Evolutionary conservation across 1,284 basidiomycete species (phyloP).

Genomic region (Ceratobasidium sp.): DNA sequence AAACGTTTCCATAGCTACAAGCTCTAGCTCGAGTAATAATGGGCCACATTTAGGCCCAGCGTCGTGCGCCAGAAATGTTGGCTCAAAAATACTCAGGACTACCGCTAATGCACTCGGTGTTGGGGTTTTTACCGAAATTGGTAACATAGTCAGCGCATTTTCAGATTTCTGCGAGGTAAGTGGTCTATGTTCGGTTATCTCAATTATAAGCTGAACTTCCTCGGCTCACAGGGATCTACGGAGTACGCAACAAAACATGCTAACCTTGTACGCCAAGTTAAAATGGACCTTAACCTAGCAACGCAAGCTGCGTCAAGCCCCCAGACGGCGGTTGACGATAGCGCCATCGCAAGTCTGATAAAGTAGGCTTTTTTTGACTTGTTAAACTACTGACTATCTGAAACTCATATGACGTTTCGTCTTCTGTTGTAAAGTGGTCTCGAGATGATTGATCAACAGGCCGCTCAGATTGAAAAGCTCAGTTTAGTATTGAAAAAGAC

Average conservation of each 20-base stretch:
- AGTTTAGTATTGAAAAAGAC: background rate
- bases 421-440: background rate
- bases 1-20: conserved; percentile 1
- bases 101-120: background rate
- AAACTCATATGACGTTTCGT: too few relatives aligned
- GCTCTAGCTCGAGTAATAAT: background rate
- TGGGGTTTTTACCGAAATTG: background rate
- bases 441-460: background rate
- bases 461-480: background rate
- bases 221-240: background rate
- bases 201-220: too few relatives aligned
- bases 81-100: background rate
- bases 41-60: too few relatives aligned
- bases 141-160: background rate
- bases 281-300: background rate
- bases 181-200: too few relatives aligned
- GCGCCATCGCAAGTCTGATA: background rate
- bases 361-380: background rate
- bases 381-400: too few relatives aligned
- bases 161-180: conserved; percentile 6
- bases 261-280: background rate
- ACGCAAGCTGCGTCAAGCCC: background rate
- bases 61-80: background rate
- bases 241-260: background rate
- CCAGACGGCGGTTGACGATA: background rate